These are phyloP conservation scores for Daldinia concentrica DNA, from an alignment of 495 filamentous ascomycete species.

Conservation along the genomic window DNA sequence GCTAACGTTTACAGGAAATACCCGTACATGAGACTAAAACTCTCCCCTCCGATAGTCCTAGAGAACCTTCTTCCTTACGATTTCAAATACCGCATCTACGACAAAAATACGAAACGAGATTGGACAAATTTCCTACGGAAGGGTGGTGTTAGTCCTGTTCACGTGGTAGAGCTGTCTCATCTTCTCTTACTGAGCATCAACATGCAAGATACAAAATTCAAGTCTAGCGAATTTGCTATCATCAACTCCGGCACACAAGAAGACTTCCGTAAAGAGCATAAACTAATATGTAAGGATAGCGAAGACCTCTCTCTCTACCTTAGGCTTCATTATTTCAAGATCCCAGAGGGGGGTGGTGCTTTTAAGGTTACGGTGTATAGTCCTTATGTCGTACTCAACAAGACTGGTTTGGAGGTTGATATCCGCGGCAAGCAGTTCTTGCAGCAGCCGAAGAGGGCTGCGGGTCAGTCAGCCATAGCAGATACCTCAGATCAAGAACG, in stretches of 20 bases:
- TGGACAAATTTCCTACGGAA: constrained; percentile 98
- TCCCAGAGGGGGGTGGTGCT: constrained; percentile 91
- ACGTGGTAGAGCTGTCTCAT: constrained; percentile 95
- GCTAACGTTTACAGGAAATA: constrained; percentile 69
- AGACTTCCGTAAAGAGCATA: constrained; percentile 85
- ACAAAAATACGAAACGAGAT: constrained; percentile 96
- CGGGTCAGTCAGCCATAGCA: constrained; percentile 71
- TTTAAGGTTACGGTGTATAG: constrained; percentile 95
- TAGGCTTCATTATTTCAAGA: constrained; percentile 90
- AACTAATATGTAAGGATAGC: constrained; percentile 82
- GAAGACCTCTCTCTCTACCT: constrained; percentile 80
- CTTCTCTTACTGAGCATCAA: constrained; percentile 90
- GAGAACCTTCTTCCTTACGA: constrained; percentile 96
- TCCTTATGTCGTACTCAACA: constrained; percentile 93
- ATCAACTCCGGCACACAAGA: constrained; percentile 91
- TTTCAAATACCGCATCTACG: constrained; percentile 99
- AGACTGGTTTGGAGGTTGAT: constrained; percentile 88
- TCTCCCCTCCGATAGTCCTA: constrained; percentile 90
- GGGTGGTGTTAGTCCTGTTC: constrained; percentile 94
- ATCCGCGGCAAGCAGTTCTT: constrained; percentile 90
- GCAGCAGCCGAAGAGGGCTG: constrained; percentile 79
- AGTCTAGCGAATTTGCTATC: constrained; percentile 93
- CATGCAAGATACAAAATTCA: constrained; percentile 95
- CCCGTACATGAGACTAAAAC: constrained; percentile 90
- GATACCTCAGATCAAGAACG: constrained; percentile 51